Evolutionary conservation across 495 filamentous ascomycete species (phyloP).

Genomic region (Xylaria palmicola): DNA sequence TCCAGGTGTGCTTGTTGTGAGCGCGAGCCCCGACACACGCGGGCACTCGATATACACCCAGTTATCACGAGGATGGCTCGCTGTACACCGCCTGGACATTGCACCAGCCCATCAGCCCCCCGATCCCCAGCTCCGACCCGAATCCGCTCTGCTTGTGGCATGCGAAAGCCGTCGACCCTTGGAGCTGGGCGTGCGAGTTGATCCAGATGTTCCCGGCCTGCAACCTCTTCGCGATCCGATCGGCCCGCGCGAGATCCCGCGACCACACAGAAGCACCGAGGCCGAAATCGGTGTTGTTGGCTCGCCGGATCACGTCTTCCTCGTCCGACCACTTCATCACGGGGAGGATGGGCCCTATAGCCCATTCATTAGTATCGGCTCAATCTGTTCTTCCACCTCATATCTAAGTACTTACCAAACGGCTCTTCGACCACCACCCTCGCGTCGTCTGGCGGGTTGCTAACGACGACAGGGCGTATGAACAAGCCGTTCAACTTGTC

Average conservation of each 20-base stretch:
- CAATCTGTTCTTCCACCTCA: background rate
- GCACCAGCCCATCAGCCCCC: constrained; percentile 50
- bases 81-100: constrained; percentile 43
- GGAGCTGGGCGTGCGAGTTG: constrained; percentile 36
- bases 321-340: constrained; percentile 53
- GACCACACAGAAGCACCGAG: constrained; percentile 58
- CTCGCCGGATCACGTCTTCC: constrained; percentile 52
- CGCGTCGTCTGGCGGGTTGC: constrained; percentile 55
- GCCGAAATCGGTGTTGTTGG: constrained; percentile 52
- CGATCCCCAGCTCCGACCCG: constrained; percentile 50
- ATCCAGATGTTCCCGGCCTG: constrained; percentile 56
- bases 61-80: background rate
- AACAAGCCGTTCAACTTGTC: constrained; percentile 43
- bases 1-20: background rate
- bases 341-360: constrained; percentile 52
- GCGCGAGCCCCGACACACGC: background rate
- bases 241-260: constrained; percentile 44
- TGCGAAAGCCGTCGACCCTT: constrained; percentile 47
- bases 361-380: background rate
- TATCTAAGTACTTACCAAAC: constrained; percentile 29
- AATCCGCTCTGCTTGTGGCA: constrained; percentile 59
- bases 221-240: constrained; percentile 48
- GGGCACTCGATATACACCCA: background rate
- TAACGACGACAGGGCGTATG: constrained; percentile 56
- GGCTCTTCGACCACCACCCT: constrained; percentile 49